These are phyloP conservation scores for Pyrrhoderma lamaoense DNA, from an alignment of 1,284 basidiomycete genomes.

Conservation along the genomic window DNA sequence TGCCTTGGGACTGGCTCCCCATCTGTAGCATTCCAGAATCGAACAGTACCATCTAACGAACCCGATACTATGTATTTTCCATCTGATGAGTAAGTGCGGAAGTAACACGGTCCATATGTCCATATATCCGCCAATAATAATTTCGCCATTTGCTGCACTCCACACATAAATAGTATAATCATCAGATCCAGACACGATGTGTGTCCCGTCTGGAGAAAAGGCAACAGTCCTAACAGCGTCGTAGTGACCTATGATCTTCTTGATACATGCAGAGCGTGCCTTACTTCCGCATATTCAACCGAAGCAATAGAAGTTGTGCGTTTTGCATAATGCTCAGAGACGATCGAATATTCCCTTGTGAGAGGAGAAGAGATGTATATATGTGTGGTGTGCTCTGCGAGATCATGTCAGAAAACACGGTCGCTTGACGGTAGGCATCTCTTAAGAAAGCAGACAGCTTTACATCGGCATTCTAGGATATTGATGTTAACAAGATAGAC, in stretches of 20 bases:
- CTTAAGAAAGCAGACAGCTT: not conserved
- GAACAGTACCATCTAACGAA: too few species aligned
- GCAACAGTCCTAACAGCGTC: not conserved
- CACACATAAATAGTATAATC: not conserved
- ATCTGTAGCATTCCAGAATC: too few species aligned
- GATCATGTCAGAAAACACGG: slow-evolving; percentile 16
- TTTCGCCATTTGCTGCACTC: not conserved
- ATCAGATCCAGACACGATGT: not conserved
- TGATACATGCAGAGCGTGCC: not conserved
- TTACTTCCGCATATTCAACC: not conserved
- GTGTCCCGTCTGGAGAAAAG: not conserved
- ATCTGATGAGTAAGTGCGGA: not conserved
- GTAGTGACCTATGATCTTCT: not conserved
- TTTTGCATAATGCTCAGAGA: not conserved
- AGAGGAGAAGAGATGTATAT: slow-evolving; percentile 23
- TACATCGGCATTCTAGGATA: not conserved
- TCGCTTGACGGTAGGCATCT: slow-evolving; percentile 20
- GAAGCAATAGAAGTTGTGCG: not conserved
- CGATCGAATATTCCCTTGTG: slow-evolving; percentile 14
- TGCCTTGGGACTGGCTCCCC: too few species aligned
- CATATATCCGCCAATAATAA: too few species aligned
- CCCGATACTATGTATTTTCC: not conserved
- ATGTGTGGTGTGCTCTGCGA: slow-evolving; percentile 21
- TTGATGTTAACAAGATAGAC: slow-evolving; percentile 6
- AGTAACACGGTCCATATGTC: not conserved